Percentiles rank a stretch among this genome's conserved stretches.
These are phyloP conservation scores for Tarenaya hassleriana DNA, from an alignment of 345 rosid species.

Conservation along the genomic window DNA sequence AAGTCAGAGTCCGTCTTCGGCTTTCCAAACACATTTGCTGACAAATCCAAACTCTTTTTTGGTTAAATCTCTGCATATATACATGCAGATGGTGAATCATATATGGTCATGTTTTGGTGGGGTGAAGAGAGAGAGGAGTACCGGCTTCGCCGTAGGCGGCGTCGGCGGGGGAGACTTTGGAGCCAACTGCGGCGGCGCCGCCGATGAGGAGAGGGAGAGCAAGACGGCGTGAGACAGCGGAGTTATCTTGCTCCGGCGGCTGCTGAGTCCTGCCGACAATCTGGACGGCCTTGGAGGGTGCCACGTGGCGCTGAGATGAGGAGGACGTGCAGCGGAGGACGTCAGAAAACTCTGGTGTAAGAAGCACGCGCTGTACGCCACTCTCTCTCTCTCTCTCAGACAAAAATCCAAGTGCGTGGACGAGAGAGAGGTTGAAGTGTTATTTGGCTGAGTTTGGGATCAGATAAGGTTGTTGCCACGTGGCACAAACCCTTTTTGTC, in stretches of 20 bases:
- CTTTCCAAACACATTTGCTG: slow-evolving; percentile 93
- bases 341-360: slow-evolving; percentile 67
- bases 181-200: slow-evolving; percentile 85
- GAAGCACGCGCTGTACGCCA: slow-evolving; percentile 91
- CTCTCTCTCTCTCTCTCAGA: slow-evolving; percentile 20
- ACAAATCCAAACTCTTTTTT: slow-evolving; percentile 14
- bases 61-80: too few species aligned
- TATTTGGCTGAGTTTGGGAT: too few species aligned
- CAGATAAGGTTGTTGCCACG: too few species aligned
- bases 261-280: slow-evolving; percentile 68
- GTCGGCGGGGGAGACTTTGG: slow-evolving; percentile 93
- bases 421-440: too few species aligned
- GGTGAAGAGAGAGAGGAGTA: slow-evolving; percentile 15
- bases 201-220: slow-evolving; percentile 78
- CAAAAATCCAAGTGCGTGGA: too few species aligned
- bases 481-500: too few species aligned
- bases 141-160: slow-evolving; percentile 99
- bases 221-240: slow-evolving; percentile 61
- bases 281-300: slow-evolving; percentile 40
- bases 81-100: too few species aligned
- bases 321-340: slow-evolving; percentile 36
- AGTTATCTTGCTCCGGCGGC: slow-evolving; percentile 39
- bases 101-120: too few species aligned
- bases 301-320: slow-evolving; percentile 46
- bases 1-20: slow-evolving; percentile 83